phyloP scores from a whole-genome alignment of 2,329 filamentous ascomycete species.

The Epichloe uncinata region DNA sequence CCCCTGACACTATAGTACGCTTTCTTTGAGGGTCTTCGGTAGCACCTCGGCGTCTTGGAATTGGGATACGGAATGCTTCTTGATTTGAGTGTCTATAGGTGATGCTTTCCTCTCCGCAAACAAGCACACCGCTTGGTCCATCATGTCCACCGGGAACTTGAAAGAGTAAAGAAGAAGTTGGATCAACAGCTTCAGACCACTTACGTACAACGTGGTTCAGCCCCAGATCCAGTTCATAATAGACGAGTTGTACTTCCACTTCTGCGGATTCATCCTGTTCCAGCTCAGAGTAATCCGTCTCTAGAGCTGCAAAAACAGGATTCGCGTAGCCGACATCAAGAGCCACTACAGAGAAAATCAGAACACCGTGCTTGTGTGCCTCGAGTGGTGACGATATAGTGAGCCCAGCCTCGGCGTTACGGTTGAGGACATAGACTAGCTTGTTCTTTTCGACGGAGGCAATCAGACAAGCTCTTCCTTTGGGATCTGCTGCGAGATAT shows the following conservation, averaged over 20 bases:
- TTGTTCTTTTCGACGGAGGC: constrained; percentile 98
- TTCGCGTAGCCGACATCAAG: constrained; percentile 95
- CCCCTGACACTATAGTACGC: constrained; percentile 72
- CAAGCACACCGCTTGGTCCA: constrained; percentile 85
- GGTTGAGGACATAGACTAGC: constrained; percentile 94
- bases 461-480: constrained; percentile 87
- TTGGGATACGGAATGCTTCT: constrained; percentile 74
- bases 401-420: constrained; percentile 84
- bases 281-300: constrained; percentile 82
- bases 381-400: constrained; percentile 95
- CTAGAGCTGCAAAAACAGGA: constrained; percentile 86
- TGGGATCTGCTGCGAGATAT: constrained; percentile 88
- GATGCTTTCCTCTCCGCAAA: constrained; percentile 87
- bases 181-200: constrained; percentile 89
- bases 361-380: constrained; percentile 80
- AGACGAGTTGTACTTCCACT: constrained; percentile 81
- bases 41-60: constrained; percentile 72
- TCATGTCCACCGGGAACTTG: constrained; percentile 90
- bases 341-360: constrained; percentile 78
- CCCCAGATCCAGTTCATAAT: constrained; percentile 93
- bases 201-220: constrained; percentile 94
- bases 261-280: constrained; percentile 86
- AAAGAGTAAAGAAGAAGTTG: constrained; percentile 78
- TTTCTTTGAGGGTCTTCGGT: constrained; percentile 89
- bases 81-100: constrained; percentile 96